These are phyloP conservation scores for Penicillium robsamsonii DNA, from an alignment of 495 filamentous ascomycete species.

Conservation along the genomic window DNA sequence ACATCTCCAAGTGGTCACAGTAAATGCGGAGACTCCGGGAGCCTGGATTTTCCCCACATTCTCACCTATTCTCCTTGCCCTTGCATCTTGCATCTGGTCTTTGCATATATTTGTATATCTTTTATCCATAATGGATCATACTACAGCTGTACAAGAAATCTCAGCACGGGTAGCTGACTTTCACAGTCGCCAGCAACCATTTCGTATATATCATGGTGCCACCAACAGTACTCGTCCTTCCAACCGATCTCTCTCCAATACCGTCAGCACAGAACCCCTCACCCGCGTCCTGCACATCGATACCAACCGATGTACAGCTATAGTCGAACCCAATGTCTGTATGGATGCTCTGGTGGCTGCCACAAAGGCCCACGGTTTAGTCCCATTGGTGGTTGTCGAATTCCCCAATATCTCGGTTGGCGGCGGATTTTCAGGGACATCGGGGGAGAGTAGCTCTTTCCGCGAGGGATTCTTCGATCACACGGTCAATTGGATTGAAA, in stretches of 20 bases:
- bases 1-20: not conserved
- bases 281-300: conserved; percentile 55
- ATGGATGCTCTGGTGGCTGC: conserved; percentile 49
- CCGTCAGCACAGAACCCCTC: conserved; percentile 47
- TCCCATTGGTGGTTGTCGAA: conserved; percentile 57
- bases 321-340: conserved; percentile 56
- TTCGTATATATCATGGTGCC: conserved; percentile 75
- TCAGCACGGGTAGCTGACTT: conserved; percentile 45
- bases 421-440: conserved; percentile 55
- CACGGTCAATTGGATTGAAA: conserved; percentile 50
- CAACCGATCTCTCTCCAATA: conserved; percentile 49
- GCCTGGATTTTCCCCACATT: not conserved
- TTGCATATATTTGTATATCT: not conserved
- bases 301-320: conserved; percentile 30
- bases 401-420: conserved; percentile 60
- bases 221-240: conserved; percentile 70
- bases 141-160: conserved; percentile 15
- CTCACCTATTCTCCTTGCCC: not conserved
- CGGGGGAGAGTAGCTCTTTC: conserved; percentile 55
- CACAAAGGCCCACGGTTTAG: conserved; percentile 39
- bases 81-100: conserved; percentile 15
- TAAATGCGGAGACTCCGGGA: not conserved
- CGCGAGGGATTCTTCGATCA: conserved; percentile 56
- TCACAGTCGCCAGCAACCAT: conserved; percentile 58
- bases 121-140: conserved; percentile 11